phyloP scores from a whole-genome alignment of 2,329 filamentous ascomycete genomes.

The Epicoccum sorghinum region DNA sequence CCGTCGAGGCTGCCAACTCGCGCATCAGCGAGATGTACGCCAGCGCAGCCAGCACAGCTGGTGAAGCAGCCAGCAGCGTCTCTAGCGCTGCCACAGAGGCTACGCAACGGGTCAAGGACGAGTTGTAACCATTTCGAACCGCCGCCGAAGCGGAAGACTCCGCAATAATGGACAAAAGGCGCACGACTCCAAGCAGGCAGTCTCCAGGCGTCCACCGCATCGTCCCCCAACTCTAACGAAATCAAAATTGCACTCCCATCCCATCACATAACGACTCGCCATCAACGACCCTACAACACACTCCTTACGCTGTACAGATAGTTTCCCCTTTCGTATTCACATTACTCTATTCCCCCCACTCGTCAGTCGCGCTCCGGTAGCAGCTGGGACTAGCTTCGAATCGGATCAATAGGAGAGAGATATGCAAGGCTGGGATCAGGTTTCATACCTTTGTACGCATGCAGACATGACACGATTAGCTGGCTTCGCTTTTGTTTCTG shows the following conservation, averaged over 20 bases:
- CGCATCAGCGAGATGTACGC: conserved; percentile 50
- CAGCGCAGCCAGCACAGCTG: conserved; percentile 47
- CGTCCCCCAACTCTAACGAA: neutral
- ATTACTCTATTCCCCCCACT: conserved; percentile 11
- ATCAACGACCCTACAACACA: conserved; percentile 4
- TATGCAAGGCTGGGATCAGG: neutral
- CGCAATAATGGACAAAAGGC: neutral
- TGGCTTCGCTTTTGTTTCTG: neutral
- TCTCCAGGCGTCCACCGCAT: neutral
- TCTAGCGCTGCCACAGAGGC: conserved; percentile 44
- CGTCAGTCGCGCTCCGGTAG: neutral
- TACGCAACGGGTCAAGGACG: conserved; percentile 57
- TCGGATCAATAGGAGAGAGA: conserved; percentile 3
- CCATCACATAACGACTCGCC: neutral
- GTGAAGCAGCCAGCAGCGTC: conserved; percentile 56
- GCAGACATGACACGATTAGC: conserved; percentile 11
- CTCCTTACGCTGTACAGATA: conserved; percentile 20
- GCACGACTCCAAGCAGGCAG: neutral
- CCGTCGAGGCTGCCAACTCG: conserved; percentile 53
- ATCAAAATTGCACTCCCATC: conserved; percentile 7
- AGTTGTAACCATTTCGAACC: conserved; percentile 50
- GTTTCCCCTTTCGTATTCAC: neutral
- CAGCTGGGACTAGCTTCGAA: conserved; percentile 2
- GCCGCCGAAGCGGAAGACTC: neutral
- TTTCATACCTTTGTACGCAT: conserved; percentile 4